Evolutionary conservation across 306 rosid species (phyloP).

Genomic region (Phaseolus lunatus): DNA sequence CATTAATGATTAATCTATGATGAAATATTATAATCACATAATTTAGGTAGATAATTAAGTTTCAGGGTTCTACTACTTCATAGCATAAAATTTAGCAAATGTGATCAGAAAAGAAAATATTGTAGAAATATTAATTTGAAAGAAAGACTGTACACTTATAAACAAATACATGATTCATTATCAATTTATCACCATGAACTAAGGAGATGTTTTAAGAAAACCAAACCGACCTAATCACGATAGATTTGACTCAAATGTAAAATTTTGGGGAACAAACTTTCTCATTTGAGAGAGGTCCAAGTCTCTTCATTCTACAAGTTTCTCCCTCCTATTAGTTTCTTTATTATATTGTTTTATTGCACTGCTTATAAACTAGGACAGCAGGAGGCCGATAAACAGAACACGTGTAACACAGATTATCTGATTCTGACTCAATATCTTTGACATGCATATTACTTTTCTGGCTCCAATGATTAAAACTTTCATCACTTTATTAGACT

Average conservation of each 20-base stretch:
- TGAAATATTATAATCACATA: constrained; percentile 23
- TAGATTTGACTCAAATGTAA: constrained; percentile 22
- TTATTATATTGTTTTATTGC: constrained; percentile 9
- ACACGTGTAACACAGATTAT: constrained; percentile 2
- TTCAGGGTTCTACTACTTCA: constrained; percentile 21
- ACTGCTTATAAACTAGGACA: not conserved
- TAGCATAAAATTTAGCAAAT: constrained; percentile 23
- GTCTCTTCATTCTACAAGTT: not conserved
- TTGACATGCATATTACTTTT: constrained; percentile 17
- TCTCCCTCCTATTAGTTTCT: not conserved
- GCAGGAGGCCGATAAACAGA: not conserved
- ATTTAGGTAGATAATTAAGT: constrained; percentile 37
- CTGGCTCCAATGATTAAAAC: constrained; percentile 4
- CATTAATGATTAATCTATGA: constrained; percentile 18
- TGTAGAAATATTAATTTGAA: not conserved
- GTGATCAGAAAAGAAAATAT: constrained; percentile 18
- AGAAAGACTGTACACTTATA: not conserved
- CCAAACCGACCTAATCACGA: not conserved
- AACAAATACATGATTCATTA: constrained; percentile 16
- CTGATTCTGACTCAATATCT: constrained; percentile 26
- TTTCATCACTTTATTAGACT: constrained; percentile 22
- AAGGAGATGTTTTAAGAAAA: constrained; percentile 35
- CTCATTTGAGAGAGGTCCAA: constrained; percentile 28
- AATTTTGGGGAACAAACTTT: constrained; percentile 23
- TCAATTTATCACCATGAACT: constrained; percentile 37